Percentiles rank a stretch among this genome's conserved stretches.
These are phyloP conservation scores for Solanum hybrid DNA, from an alignment of 305 asterid species.

Conservation along the genomic window DNA sequence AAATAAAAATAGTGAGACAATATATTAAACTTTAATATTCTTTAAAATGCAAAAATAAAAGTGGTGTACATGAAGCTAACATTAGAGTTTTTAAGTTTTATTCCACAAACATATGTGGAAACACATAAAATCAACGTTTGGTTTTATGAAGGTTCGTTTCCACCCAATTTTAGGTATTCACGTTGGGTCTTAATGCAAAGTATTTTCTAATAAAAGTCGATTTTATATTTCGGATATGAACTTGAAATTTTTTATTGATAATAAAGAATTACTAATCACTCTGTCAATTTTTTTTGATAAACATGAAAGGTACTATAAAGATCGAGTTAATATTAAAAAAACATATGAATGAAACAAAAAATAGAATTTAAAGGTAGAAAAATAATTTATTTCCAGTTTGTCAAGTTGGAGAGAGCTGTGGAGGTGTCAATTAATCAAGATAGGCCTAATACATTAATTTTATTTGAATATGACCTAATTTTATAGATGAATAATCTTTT, in stretches of 20 bases:
- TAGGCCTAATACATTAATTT: neutral
- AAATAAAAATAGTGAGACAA: neutral
- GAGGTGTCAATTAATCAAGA: neutral
- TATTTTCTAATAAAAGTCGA: neutral
- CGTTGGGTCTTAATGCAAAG: fast-evolving
- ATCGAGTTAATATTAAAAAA: neutral
- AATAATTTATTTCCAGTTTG: neutral
- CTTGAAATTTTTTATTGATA: neutral
- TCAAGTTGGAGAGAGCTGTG: neutral
- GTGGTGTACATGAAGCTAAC: neutral
- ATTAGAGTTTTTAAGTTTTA: neutral
- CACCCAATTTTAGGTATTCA: neutral
- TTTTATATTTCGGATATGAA: no score
- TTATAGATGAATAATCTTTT: neutral
- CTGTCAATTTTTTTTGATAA: fast-evolving
- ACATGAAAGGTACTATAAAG: neutral
- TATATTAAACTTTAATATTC: neutral
- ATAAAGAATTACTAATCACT: neutral
- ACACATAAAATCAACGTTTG: neutral
- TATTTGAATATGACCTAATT: neutral
- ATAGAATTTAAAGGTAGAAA: neutral
- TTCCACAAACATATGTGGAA: neutral
- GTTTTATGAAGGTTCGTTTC: neutral
- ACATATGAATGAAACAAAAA: neutral
- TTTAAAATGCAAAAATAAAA: neutral